phyloP scores from a whole-genome alignment of 371 early-diverging fungal species.

The Capniomyces stellatus region DNA sequence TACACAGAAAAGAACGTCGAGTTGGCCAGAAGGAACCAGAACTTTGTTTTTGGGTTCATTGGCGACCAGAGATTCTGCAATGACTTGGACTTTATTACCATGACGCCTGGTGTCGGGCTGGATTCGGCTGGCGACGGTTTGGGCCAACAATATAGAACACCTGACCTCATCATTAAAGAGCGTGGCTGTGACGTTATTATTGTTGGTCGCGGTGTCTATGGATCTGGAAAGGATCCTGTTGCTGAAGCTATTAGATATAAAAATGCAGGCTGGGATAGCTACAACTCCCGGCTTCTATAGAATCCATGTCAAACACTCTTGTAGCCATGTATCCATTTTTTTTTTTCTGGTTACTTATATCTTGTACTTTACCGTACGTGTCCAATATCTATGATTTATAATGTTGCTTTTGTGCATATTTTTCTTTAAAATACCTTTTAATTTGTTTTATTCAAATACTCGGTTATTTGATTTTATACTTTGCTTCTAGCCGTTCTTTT shows the following conservation, averaged over 20 bases:
- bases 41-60: slow-evolving; percentile 90
- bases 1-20: slow-evolving; percentile 75
- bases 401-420: too few relatives aligned
- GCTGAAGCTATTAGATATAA: slow-evolving; percentile 62
- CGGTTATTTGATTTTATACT: too few relatives aligned
- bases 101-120: slow-evolving; percentile 90
- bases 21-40: slow-evolving; percentile 66
- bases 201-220: slow-evolving; percentile 92
- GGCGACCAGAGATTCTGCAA: slow-evolving; percentile 49
- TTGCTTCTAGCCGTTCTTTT: too few relatives aligned
- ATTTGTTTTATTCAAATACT: too few relatives aligned
- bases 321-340: background rate
- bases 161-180: slow-evolving; percentile 63
- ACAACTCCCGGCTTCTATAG: slow-evolving; percentile 23
- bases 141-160: slow-evolving; percentile 90
- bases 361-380: too few relatives aligned
- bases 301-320: background rate
- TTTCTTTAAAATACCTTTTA: too few relatives aligned
- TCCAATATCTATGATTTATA: too few relatives aligned
- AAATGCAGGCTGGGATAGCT: slow-evolving; percentile 89
- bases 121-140: slow-evolving; percentile 63
- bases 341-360: too few relatives aligned
- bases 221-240: slow-evolving; percentile 46
- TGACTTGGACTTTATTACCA: slow-evolving; percentile 65
- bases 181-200: slow-evolving; percentile 86